Base-by-base conservation (phyloP, 2,329 filamentous ascomycete genomes). In the Trichophyton equinum region DNA sequence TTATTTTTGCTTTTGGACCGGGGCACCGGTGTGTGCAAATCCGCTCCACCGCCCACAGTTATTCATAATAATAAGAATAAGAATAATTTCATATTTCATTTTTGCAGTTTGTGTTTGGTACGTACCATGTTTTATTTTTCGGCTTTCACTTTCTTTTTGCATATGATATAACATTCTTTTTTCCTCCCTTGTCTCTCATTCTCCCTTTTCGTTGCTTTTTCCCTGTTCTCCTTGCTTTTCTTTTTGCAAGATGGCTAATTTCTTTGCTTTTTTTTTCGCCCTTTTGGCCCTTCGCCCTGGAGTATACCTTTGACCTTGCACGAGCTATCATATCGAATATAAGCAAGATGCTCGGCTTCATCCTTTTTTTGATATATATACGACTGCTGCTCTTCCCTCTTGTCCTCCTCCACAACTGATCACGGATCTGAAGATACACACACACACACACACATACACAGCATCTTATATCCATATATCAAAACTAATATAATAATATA, bases 131-230 rank as follows among this genome's bases (percentile, higher is more conserved):
- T 51, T 51, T 51, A 51, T 53, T 53, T 30, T 53, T 53, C 49
- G 49, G 49, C 22, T 53, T 53, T 53, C 49, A 13, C 2, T 53
- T 53, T 53, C 11, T 53, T 53, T 53, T 53, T 53, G 49, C 49
- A 53, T 53, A 53, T 53, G 49, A 53, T 53, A 53, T 53, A 53
- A 53, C 49, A 53, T 53, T 53, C 22, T 53, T 53, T 33, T 33
- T 30, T 27, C 27, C n/a, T 53, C 27, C n/a, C 9, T 30, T 27
- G 13, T 18, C 27, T 11, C 49, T 25, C 11, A 2, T 15, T 53
- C 22, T 53, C 27, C 27, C 27, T 53, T 53, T 53, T 33, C n/a
- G 4, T 30, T 44, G 40, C 40, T 51, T 53, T 53, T 53, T 53
- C 30, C 11, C 49, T 22, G 4, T 33, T n/a, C n/a, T 53, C 13